phyloP scores from a whole-genome alignment of 305 asterid genomes.

The Fraxinus albicans region DNA sequence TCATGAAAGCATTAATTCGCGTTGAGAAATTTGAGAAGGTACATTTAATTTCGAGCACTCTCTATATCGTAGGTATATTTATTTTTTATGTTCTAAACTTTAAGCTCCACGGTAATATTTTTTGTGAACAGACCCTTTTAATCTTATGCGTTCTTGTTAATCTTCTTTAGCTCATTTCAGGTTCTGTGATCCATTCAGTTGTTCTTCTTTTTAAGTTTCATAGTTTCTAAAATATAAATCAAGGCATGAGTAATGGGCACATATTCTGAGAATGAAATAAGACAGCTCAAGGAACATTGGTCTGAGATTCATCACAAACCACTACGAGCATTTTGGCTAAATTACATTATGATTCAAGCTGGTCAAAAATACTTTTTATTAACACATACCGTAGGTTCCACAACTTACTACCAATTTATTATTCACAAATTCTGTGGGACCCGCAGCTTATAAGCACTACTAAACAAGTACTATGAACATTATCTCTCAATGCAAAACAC shows the following conservation, averaged over 20 bases:
- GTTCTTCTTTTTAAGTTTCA: background rate
- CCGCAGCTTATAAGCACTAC: background rate
- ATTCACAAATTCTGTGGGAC: too few relatives aligned
- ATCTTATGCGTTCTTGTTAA: background rate
- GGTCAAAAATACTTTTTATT: background rate
- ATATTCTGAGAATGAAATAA: background rate
- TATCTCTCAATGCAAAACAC: background rate
- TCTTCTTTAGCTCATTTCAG: background rate
- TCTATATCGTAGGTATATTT: background rate
- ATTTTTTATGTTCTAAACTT: background rate
- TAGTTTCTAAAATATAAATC: background rate
- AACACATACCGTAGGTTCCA: background rate
- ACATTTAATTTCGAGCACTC: background rate
- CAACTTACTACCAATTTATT: background rate
- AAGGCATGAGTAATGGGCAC: background rate
- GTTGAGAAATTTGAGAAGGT: conserved; percentile 88
- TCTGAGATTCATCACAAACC: background rate
- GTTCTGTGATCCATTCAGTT: background rate
- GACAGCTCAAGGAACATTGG: background rate
- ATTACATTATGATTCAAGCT: background rate
- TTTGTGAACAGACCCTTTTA: background rate
- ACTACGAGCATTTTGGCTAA: background rate
- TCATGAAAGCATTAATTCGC: conserved; percentile 90
- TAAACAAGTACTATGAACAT: background rate
- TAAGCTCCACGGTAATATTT: background rate